Conservation (phyloP, 2,329 filamentous ascomycete genomes). For the Fusarium robinianum region DNA sequence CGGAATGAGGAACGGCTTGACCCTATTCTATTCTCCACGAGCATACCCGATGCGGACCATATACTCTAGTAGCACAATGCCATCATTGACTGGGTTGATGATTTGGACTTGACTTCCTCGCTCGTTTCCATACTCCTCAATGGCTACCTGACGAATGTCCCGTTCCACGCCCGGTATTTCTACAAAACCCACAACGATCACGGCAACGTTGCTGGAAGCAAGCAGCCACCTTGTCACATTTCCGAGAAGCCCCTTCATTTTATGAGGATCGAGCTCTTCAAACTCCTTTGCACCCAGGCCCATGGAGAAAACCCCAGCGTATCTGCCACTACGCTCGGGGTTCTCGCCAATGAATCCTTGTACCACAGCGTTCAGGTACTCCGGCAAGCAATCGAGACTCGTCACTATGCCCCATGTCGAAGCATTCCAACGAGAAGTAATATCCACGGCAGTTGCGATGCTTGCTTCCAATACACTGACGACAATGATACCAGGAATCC, state of each 20-base stretch:
- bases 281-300: constrained; percentile 80
- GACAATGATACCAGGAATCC: constrained; percentile 36
- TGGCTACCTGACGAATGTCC: constrained; percentile 71
- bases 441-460: constrained; percentile 65
- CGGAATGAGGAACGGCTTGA: constrained; percentile 7
- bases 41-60: constrained; percentile 50
- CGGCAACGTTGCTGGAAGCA: constrained; percentile 58
- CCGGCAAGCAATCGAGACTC: constrained; percentile 83
- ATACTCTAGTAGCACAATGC: constrained; percentile 65
- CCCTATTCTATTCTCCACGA: constrained; percentile 39
- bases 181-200: constrained; percentile 84
- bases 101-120: constrained; percentile 64
- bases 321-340: constrained; percentile 53
- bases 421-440: constrained; percentile 36
- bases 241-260: constrained; percentile 68
- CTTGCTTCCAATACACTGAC: constrained; percentile 84
- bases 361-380: too few relatives aligned
- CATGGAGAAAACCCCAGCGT: constrained; percentile 81
- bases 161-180: constrained; percentile 87
- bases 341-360: too few relatives aligned
- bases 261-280: constrained; percentile 67
- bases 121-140: constrained; percentile 64
- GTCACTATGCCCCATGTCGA: constrained; percentile 83
- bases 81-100: constrained; percentile 79
- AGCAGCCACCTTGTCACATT: constrained; percentile 72